Evolutionary conservation across 2,329 filamentous ascomycete genomes (phyloP), one percentile per base, ranked within the genome.

Genomic region (Fusarium sp.): DNA sequence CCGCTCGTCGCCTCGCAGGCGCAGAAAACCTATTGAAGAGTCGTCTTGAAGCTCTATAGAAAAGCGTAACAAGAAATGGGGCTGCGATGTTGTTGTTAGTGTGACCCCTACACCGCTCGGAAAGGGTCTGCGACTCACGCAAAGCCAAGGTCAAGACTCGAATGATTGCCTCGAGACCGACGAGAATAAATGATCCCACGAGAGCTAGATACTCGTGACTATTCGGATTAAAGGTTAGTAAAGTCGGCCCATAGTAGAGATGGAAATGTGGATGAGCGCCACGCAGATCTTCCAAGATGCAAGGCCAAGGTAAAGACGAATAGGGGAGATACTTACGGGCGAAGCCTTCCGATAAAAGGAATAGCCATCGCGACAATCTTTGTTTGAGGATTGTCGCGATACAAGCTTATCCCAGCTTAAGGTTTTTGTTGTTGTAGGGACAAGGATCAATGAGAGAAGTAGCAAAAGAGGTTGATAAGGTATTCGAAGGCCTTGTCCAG

Each of bases 161-260:
- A 77, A 97, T 92, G 69, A 97, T 79, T 64, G 91, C 91, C 82
- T 99, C 96, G 74, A 97, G 87, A 52, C 90, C 88, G 66, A 98
- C 92, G 42, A 99, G 89, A 59, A 94, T 79, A 78, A 98, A 93
- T 12, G 96, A 98, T 62, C 91, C 91, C 52, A 96, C 83, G 47
- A 99, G 89, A 43, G 95, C 94, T 72, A 97, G 84, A 84, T 98
- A 98, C 85, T 99, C 95, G 82, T 88, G 88, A 82, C 93, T 95
- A 73, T 67, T 64, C 9, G 54, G 62, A 43, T 38, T 30, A 16
- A 43, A 58, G 35, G 64, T 77, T 63, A 77, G 72, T 61, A 61
- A 74, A 57, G 43, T 46, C 38, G 60, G 53, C 46, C 57, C 47
- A 66, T 50, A 46, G 43, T 54, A 57, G 43, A 58, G 44, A 42